A percentile compares a stretch with the other conserved stretches of the same genome.
Evolutionary conservation across 306 rosid species (phyloP).

Genomic region (Pyrus pyrifolia): DNA sequence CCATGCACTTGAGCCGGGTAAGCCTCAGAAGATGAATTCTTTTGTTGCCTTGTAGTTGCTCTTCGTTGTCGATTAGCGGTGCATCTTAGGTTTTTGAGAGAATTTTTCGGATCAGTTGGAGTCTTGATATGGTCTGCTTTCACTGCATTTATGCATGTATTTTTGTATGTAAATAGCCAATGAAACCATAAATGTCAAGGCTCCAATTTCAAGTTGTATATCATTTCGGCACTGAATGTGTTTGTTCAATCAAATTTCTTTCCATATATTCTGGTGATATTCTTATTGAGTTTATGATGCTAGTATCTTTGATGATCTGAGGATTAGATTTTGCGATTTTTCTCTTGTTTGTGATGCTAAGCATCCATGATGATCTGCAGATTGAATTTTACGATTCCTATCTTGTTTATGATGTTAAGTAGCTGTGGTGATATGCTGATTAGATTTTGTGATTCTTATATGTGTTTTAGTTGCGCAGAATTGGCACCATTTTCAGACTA

Average conservation of each 20-base stretch:
- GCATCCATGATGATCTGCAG: too few relatives aligned
- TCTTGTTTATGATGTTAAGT: not conserved
- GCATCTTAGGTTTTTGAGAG: not conserved
- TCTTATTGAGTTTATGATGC: not conserved
- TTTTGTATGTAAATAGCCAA: not conserved
- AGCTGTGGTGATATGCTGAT: not conserved
- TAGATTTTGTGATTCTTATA: too few relatives aligned
- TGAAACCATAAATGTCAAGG: not conserved
- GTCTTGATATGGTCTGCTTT: not conserved
- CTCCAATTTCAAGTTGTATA: not conserved
- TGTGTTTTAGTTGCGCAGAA: not conserved
- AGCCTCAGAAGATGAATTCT: slow-evolving; percentile 44
- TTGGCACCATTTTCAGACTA: not conserved
- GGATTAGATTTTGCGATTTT: not conserved
- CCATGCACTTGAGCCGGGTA: slow-evolving; percentile 56
- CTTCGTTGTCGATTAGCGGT: not conserved
- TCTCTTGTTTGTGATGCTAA: too few relatives aligned
- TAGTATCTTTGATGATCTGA: not conserved
- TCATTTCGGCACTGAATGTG: not conserved
- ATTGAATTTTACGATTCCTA: too few relatives aligned
- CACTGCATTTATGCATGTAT: not conserved
- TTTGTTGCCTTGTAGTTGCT: not conserved
- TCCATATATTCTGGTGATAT: not conserved
- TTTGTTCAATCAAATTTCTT: not conserved
- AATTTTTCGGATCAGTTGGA: slow-evolving; percentile 2